Conservation (phyloP, 768 basidiomycete species). For the Mrakia hoshinonis region DNA sequence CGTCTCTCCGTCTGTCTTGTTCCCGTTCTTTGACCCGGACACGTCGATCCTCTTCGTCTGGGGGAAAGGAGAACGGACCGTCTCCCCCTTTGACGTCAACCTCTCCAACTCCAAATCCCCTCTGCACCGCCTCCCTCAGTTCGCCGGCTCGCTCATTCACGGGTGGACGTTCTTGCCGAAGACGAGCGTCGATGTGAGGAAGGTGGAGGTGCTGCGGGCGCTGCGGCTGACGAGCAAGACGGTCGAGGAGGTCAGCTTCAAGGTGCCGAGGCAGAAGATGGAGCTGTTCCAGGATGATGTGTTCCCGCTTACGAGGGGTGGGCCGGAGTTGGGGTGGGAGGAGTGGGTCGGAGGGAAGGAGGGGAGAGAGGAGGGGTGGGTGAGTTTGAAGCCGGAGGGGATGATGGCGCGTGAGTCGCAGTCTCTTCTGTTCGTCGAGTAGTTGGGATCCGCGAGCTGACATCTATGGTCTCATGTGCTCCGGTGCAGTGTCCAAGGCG, state of each 20-base stretch:
- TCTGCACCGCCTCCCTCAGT: conserved; percentile 39
- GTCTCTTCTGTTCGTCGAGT: no score
- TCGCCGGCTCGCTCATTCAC: conserved; percentile 37
- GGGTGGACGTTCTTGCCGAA: conserved; percentile 40
- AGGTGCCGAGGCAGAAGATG: conserved; percentile 39
- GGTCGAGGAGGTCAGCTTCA: conserved; percentile 40
- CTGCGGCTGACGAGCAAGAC: conserved; percentile 38
- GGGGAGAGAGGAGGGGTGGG: not conserved
- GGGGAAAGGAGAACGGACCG: conserved; percentile 41
- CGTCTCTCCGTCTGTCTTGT: conserved; percentile 41
- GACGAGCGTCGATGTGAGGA: conserved; percentile 37
- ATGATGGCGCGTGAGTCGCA: conserved; percentile 38
- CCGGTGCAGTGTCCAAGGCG: conserved; percentile 39
- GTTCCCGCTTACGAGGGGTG: conserved; percentile 38
- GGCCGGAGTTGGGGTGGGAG: conserved; percentile 27
- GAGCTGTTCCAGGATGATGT: conserved; percentile 41
- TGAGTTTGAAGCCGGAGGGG: conserved; percentile 36
- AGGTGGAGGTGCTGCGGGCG: conserved; percentile 39
- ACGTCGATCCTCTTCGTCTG: conserved; percentile 41
- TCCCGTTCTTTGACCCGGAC: conserved; percentile 41
- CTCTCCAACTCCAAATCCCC: conserved; percentile 28
- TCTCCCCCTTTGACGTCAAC: conserved; percentile 39
- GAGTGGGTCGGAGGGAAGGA: conserved; percentile 38
- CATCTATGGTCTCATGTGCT: not conserved
- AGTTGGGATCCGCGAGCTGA: not conserved